Conservation (phyloP, 768 basidiomycete species). For the Phylloporus rhodoxanthus region DNA sequence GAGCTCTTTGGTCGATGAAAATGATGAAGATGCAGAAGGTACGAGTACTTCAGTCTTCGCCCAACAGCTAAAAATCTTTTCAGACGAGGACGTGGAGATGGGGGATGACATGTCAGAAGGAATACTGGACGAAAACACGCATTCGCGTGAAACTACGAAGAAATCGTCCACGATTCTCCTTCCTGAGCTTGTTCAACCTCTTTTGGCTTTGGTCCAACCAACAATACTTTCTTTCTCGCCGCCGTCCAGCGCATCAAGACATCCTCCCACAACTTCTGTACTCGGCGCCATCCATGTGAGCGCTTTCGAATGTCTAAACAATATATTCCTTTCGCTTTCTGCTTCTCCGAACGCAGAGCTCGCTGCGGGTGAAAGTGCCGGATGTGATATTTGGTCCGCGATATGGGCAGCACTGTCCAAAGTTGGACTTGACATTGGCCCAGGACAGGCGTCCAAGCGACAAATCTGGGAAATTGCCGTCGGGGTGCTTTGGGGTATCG, state of each 20-base stretch:
- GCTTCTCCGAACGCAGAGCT: conserved; percentile 39
- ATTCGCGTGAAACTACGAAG: conserved; percentile 20
- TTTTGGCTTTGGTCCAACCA: conserved; percentile 65
- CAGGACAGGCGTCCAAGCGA: conserved; percentile 61
- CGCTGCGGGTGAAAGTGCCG: conserved; percentile 43
- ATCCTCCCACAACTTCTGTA: conserved; percentile 85
- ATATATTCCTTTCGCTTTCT: conserved; percentile 74
- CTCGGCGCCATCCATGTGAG: conserved; percentile 79
- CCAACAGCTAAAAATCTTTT: conserved; percentile 30
- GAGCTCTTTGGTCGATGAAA: conserved; percentile 29
- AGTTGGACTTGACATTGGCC: conserved; percentile 53
- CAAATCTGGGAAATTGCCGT: conserved; percentile 77
- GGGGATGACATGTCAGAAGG: conserved; percentile 25
- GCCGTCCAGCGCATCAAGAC: conserved; percentile 56
- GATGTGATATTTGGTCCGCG: conserved; percentile 54
- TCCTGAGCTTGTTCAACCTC: conserved; percentile 58
- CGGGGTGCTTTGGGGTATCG: conserved; percentile 87
- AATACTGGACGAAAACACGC: conserved; percentile 19
- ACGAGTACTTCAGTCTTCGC: background rate
- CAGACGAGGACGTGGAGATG: conserved; percentile 41
- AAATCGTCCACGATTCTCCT: conserved; percentile 36
- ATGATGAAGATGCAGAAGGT: conserved; percentile 35
- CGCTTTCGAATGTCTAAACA: conserved; percentile 86
- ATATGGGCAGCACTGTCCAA: conserved; percentile 58
- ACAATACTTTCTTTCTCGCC: conserved; percentile 82